Evolutionary conservation across 2,329 filamentous ascomycete species (phyloP), one percentile per base, ranked within the genome.

Genomic region (Fusarium sp.): DNA sequence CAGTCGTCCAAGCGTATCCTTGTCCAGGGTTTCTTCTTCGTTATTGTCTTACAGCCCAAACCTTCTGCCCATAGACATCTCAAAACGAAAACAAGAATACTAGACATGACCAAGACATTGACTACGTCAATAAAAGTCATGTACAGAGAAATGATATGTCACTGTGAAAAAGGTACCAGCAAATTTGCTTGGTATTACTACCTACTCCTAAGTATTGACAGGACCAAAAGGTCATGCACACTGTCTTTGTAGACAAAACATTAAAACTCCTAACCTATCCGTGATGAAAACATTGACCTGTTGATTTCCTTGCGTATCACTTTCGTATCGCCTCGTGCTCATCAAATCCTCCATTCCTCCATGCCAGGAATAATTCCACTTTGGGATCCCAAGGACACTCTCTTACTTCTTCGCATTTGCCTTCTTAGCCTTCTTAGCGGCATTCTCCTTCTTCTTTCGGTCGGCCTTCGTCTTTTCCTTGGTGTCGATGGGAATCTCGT

Each of bases 331-430:
- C 10, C 13, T 17, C 5, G 3, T 20, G 2, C 6, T 54, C 33
- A 6, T 35, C 31, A 9, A 13, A 12, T 33, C 11, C 22, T 33
- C 11, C 22, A 7, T 38, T 28, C 7, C 17, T 9, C 7, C 28
- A 18, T 17, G 1, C 2, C 10, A 12, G 4, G 3, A 28, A n/a
- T 6, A 28, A 4, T 28, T n/a, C 20, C 24, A 28, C 1, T 0
- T 18, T 5, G 10, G 5, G 5, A 20, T 3, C 7, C 6, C 17
- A 8, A 12, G 11, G 9, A 3, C 14, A 24, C 20, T 10, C 3
- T 24, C 38, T n/a, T 14, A 42, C 26, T 33, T 42, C 52, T 56
- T 33, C 6, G 35, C 35, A 0, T 28, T 38, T 2, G 48, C 31
- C 47, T 49, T 49, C 47, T 49, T 49, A 5, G 41, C 39, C 39